Evolutionary conservation across 2,329 filamentous ascomycete species (phyloP), one percentile per base, ranked within the genome.

Genomic region (Verticillium albo-atrum): DNA sequence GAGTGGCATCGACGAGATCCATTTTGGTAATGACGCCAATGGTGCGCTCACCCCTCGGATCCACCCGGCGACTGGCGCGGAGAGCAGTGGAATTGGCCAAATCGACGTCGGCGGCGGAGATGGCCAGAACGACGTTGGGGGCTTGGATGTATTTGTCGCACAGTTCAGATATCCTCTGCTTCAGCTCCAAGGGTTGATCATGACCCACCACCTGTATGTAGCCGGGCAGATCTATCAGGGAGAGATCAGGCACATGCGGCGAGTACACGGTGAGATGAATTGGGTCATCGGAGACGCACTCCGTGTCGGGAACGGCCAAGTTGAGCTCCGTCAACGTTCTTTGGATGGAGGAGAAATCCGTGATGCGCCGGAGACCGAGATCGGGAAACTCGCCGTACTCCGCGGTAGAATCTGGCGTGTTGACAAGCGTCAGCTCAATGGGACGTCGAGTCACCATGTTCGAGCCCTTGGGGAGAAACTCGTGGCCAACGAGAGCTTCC

Each of bases 11-110:
- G 7, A 99, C 93, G 25, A 99, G 82, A 69, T 99, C 95, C 94
- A 99, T 97, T 78, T 99, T 99, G 3, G 95, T 99, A 50, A 99
- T 89, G n/a, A 99, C 95, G 52, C 95, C 95, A 70, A 99, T 99
- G 0, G 95, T 99, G 63, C 95, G 85, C 76, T 99, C 95, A 58
- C 95, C 95, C 62, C 95, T 84, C 1, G 95, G 95, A 69, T 99
- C 95, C 28, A 98, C 93, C 66, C 94, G 85, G 63, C 95, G 85
- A 66, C 93, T 97, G 20, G 95, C 92, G 66, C 93, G 84, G 26
- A 99, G 77, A 6, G 95, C 93, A 6, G 95, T 95, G 1, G 95
- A 99, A 73, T 99, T 99, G 25, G 95, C 95, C 60, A 99, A 76
- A 79, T 99, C 95, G 20, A 99, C 95, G 74, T 99, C 95, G 26